Conservation (phyloP, 805 yeast species). For the Saccharomycopsis microspora region DNA sequence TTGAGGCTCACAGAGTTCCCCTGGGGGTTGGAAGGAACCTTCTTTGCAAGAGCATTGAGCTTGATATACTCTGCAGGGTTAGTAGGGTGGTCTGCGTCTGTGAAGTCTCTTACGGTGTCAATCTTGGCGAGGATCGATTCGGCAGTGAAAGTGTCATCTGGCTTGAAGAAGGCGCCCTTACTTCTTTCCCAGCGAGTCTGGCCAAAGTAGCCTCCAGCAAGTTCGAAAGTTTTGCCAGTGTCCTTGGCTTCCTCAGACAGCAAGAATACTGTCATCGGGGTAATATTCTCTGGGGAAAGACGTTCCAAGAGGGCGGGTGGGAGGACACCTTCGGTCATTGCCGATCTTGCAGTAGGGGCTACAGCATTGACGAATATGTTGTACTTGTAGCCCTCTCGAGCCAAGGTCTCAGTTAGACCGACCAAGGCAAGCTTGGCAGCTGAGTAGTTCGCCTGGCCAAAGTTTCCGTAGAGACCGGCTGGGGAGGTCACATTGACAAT, state of each 20-base stretch:
- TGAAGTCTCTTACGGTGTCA: constrained; percentile 50
- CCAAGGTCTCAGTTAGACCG: constrained; percentile 88
- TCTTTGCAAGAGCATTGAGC: constrained; percentile 40
- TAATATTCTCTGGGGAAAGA: constrained; percentile 77
- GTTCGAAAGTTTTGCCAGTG: constrained; percentile 74
- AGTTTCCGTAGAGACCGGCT: constrained; percentile 93
- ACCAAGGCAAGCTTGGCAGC: constrained; percentile 86
- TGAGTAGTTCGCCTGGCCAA: constrained; percentile 93
- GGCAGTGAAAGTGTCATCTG: constrained; percentile 70
- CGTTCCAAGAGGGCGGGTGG: constrained; percentile 78
- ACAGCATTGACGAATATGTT: constrained; percentile 79
- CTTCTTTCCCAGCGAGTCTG: constrained; percentile 94
- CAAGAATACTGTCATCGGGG: constrained; percentile 81
- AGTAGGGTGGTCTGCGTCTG: constrained; percentile 54
- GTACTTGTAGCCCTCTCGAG: constrained; percentile 83
- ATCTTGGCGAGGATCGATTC: constrained; percentile 67
- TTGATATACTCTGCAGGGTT: constrained; percentile 61
- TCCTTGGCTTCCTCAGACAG: constrained; percentile 37
- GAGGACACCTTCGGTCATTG: constrained; percentile 88
- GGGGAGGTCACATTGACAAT: constrained; percentile 92
- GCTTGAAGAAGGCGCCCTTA: constrained; percentile 73
- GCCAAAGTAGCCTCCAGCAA: constrained; percentile 88
- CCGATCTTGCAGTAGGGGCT: constrained; percentile 90
- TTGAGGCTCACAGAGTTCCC: constrained; percentile 53
- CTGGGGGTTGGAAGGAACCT: constrained; percentile 45